phyloP scores from a whole-genome alignment of 257 asterid genomes.

The Scutellaria barbata region DNA sequence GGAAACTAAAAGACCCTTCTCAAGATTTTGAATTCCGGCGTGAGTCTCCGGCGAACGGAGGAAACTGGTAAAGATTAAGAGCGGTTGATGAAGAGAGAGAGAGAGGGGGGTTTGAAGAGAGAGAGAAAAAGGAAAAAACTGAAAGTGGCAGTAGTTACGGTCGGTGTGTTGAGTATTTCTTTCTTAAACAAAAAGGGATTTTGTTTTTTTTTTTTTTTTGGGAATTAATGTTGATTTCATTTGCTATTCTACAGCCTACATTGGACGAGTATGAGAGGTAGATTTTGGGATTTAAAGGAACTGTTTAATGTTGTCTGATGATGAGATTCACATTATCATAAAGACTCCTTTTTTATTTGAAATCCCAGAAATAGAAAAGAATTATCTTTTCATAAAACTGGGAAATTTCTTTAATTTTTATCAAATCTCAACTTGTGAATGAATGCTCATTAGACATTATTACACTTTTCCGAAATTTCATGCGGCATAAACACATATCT shows the following conservation, averaged over 20 bases:
- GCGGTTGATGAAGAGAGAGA: conserved; percentile 32
- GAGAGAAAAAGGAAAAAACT: conserved; percentile 5
- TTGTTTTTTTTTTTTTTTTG: neutral
- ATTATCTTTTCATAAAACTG: neutral
- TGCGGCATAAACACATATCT: too few species aligned
- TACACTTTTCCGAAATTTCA: too few species aligned
- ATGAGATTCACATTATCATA: neutral
- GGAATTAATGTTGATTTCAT: neutral
- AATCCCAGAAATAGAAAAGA: neutral
- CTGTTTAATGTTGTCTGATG: neutral
- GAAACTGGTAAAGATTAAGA: conserved; percentile 18
- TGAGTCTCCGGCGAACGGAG: conserved; percentile 24
- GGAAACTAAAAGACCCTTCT: conserved; percentile 33
- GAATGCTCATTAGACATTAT: too few species aligned
- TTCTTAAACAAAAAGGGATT: too few species aligned
- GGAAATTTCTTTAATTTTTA: too few species aligned
- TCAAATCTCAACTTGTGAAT: too few species aligned
- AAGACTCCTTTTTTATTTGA: neutral
- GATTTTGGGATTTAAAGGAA: conserved; percentile 25
- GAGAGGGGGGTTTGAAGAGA: conserved; percentile 31
- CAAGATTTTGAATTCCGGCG: conserved; percentile 28
- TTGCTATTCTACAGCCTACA: conserved; percentile 4
- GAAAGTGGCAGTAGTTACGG: conserved; percentile 49
- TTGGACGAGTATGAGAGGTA: conserved; percentile 29
- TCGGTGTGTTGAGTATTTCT: conserved; percentile 40